Conservation (phyloP, 176 grass and related monocot genomes). For the Avena eriantha region DNA sequence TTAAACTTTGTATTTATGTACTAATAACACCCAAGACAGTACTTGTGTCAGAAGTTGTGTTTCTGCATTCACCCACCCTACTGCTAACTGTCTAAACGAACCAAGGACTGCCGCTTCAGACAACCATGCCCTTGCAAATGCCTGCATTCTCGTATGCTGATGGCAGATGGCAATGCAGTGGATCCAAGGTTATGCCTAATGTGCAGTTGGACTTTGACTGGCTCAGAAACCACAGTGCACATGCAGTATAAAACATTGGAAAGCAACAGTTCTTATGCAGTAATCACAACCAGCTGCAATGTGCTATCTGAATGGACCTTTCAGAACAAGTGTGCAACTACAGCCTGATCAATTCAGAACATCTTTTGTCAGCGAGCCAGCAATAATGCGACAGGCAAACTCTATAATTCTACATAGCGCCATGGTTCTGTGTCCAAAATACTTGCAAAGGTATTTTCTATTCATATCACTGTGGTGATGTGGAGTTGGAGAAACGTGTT, state of each 20-base stretch:
- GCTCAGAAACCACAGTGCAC: constrained; percentile 7
- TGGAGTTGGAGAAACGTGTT: neutral
- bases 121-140: neutral
- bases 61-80: neutral
- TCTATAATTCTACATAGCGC: neutral
- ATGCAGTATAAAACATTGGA: neutral
- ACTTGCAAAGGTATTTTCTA: neutral
- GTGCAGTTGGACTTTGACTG: constrained; percentile 10
- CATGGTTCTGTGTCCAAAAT: neutral
- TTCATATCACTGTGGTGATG: neutral
- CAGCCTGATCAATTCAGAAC: neutral
- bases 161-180: neutral
- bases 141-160: constrained; percentile 2
- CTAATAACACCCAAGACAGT: neutral
- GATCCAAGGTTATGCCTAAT: constrained; percentile 13
- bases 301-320: constrained; percentile 3
- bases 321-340: neutral
- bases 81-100: neutral
- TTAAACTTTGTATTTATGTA: neutral
- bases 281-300: neutral
- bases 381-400: neutral
- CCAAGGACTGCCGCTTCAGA: neutral
- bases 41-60: neutral
- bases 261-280: neutral
- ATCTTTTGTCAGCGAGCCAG: neutral